Evolutionary conservation across 176 grass and related monocot genomes (phyloP).

Genomic region (Elaeis guineensis): DNA sequence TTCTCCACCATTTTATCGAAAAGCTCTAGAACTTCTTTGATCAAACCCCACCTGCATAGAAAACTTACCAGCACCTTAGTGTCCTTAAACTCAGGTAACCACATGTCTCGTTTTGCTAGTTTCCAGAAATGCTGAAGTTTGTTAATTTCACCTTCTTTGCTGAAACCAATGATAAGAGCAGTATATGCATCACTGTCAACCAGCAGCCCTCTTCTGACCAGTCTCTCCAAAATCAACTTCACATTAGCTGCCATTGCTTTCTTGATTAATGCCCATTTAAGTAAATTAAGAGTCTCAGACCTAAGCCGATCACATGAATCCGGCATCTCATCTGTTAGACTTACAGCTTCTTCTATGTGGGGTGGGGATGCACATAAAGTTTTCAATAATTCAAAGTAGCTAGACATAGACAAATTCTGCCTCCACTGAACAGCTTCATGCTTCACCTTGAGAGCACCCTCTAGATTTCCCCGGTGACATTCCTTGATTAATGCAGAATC

Average conservation of each 20-base stretch:
- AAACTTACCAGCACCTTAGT: constrained; percentile 28
- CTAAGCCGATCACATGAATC: constrained; percentile 41
- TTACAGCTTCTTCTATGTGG: constrained; percentile 34
- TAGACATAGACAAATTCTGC: constrained; percentile 35
- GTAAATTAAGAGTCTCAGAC: constrained; percentile 55
- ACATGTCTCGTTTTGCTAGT: constrained; percentile 37
- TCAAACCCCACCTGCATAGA: constrained; percentile 66
- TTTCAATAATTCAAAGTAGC: constrained; percentile 41
- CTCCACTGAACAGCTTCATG: constrained; percentile 67
- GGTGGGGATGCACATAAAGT: constrained; percentile 28
- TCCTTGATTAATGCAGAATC: constrained; percentile 35
- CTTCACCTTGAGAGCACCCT: constrained; percentile 45
- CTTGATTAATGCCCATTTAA: constrained; percentile 34
- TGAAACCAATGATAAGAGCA: constrained; percentile 50
- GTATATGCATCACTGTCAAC: constrained; percentile 50
- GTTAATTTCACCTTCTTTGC: constrained; percentile 46
- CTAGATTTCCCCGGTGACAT: constrained; percentile 43
- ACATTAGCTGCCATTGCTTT: constrained; percentile 40
- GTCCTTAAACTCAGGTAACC: constrained; percentile 51
- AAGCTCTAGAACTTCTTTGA: constrained; percentile 64
- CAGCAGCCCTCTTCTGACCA: constrained; percentile 41
- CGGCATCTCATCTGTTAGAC: constrained; percentile 46
- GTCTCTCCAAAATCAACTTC: constrained; percentile 43
- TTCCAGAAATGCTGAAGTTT: constrained; percentile 69
- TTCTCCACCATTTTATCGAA: constrained; percentile 29